Percentiles rank a stretch among this genome's conserved stretches.
These are phyloP conservation scores for Penicillium capsulatum DNA, from an alignment of 2,329 filamentous ascomycete genomes.

Conservation along the genomic window DNA sequence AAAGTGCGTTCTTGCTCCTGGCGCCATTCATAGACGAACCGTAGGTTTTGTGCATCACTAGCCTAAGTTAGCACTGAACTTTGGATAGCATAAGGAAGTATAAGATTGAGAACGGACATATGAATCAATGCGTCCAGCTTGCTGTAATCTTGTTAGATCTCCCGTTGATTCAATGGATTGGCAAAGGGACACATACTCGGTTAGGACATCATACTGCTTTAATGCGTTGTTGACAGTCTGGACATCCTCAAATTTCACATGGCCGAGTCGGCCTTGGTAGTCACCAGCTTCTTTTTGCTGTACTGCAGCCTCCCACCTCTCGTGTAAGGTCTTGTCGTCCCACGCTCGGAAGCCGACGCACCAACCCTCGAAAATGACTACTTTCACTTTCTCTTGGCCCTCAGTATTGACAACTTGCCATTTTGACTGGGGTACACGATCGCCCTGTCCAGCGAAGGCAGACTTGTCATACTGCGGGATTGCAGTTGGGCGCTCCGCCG, in stretches of 20 bases:
- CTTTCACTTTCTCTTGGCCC: slow-evolving; percentile 43
- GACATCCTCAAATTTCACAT: slow-evolving; percentile 55
- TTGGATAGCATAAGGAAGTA: neutral
- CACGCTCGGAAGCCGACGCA: slow-evolving; percentile 77
- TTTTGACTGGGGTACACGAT: slow-evolving; percentile 59
- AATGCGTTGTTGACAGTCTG: slow-evolving; percentile 57
- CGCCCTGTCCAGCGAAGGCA: slow-evolving; percentile 68
- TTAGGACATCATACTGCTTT: slow-evolving; percentile 56
- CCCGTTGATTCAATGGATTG: neutral
- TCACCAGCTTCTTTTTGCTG: slow-evolving; percentile 45
- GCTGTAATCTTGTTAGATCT: slow-evolving; percentile 29
- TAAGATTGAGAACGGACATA: slow-evolving; percentile 43
- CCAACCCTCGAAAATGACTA: slow-evolving; percentile 87
- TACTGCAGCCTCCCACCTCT: slow-evolving; percentile 51
- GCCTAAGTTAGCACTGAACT: slow-evolving; percentile 2
- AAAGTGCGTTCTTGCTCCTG: slow-evolving; percentile 73
- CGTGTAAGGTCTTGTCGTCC: slow-evolving; percentile 50
- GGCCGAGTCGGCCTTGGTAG: slow-evolving; percentile 51
- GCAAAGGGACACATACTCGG: slow-evolving; percentile 39
- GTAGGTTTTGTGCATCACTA: slow-evolving; percentile 65
- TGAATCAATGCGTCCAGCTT: slow-evolving; percentile 62
- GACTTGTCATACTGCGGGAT: slow-evolving; percentile 84
- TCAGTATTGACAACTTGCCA: slow-evolving; percentile 56
- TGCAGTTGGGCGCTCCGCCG: slow-evolving; percentile 48
- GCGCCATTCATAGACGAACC: slow-evolving; percentile 80